phyloP scores from a whole-genome alignment of 305 asterid genomes.

The Coffea humblotiana region DNA sequence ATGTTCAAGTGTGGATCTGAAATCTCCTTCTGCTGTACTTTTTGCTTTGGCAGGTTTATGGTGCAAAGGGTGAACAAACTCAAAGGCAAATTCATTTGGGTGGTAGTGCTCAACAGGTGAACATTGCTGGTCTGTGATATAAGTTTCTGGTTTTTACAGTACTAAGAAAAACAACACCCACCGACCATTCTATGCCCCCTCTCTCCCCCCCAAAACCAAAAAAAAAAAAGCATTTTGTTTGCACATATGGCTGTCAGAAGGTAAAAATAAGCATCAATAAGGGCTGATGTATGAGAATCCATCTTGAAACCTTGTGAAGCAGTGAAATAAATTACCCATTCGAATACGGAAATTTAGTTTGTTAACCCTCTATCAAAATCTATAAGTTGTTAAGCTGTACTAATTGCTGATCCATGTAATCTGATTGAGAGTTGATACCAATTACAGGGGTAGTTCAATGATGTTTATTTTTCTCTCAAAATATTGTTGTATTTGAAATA shows the following conservation, averaged over 20 bases:
- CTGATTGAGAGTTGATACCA: neutral
- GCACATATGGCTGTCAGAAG: neutral
- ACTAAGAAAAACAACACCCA: neutral
- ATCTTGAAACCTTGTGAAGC: neutral
- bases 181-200: neutral
- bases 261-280: neutral
- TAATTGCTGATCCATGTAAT: neutral
- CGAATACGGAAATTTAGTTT: neutral
- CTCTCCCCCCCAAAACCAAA: neutral
- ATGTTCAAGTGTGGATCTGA: neutral
- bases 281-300: neutral
- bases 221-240: neutral
- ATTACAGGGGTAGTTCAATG: neutral
- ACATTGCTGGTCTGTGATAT: neutral
- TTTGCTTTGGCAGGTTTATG: slow-evolving; percentile 60
- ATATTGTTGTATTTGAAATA: neutral
- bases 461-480: neutral
- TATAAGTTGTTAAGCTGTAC: neutral
- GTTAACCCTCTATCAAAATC: neutral
- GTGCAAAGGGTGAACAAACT: slow-evolving; percentile 80
- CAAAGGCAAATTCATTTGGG: slow-evolving; percentile 89
- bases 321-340: neutral
- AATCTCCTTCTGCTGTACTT: neutral
- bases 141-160: neutral
- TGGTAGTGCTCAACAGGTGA: slow-evolving; percentile 85